Conservation (phyloP, 306 rosid species). For the Trifolium subterraneum region DNA sequence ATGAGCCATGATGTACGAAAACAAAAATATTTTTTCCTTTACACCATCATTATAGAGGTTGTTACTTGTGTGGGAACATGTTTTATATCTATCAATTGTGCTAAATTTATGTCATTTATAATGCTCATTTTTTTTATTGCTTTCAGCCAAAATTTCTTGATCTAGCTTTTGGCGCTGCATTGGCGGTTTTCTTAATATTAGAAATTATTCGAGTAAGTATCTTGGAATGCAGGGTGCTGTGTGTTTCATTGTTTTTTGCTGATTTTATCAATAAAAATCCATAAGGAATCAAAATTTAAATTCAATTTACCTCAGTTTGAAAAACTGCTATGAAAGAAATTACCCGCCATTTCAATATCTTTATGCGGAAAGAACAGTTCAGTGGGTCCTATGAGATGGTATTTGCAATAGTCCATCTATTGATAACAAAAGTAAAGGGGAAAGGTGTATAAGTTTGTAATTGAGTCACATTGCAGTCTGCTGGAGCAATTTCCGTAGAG, state of each 20-base stretch:
- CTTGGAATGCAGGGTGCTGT: slow-evolving; percentile 26
- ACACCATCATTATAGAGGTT: neutral
- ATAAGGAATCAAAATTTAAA: slow-evolving; percentile 24
- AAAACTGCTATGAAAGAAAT: slow-evolving; percentile 21
- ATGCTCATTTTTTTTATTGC: slow-evolving; percentile 48
- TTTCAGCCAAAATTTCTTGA: slow-evolving; percentile 92
- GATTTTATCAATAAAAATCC: slow-evolving; percentile 3
- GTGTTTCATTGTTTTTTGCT: slow-evolving; percentile 21
- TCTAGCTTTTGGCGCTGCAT: slow-evolving; percentile 91
- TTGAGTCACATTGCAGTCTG: slow-evolving; percentile 16
- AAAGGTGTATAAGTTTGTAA: neutral
- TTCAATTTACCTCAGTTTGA: slow-evolving; percentile 17
- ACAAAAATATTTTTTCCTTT: neutral
- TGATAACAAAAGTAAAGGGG: slow-evolving; percentile 21
- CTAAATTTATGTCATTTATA: slow-evolving; percentile 17
- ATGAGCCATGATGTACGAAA: slow-evolving; percentile 1
- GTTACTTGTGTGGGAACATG: slow-evolving; percentile 5
- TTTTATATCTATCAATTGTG: slow-evolving; percentile 32
- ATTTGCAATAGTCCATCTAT: slow-evolving; percentile 4
- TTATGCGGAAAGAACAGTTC: slow-evolving; percentile 28
- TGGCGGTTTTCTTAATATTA: slow-evolving; percentile 79
- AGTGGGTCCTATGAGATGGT: slow-evolving; percentile 33
- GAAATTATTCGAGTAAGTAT: slow-evolving; percentile 90
- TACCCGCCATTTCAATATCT: slow-evolving; percentile 1
- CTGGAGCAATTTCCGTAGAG: neutral